These are phyloP conservation scores for Trametes pubescens DNA, from an alignment of 1,284 basidiomycete species.

Conservation along the genomic window DNA sequence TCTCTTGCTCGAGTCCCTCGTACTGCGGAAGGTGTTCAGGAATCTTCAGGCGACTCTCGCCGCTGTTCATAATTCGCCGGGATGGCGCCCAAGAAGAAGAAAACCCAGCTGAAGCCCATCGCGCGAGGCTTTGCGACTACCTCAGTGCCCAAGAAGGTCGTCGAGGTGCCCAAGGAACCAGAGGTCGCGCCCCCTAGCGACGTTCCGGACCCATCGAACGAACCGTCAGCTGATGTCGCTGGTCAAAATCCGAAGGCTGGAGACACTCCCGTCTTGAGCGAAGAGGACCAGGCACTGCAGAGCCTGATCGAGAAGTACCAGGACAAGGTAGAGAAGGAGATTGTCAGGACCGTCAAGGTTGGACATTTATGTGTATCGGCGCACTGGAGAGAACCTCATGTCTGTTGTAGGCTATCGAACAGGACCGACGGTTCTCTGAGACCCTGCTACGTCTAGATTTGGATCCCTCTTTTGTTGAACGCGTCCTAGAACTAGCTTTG, in stretches of 20 bases:
- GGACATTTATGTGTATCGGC: constrained; percentile 17
- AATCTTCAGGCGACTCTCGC: constrained; percentile 19
- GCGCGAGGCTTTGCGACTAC: constrained; percentile 86
- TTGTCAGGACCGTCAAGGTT: constrained; percentile 71
- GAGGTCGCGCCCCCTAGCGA: constrained; percentile 21
- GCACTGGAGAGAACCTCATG: background rate
- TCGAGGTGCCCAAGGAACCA: constrained; percentile 42
- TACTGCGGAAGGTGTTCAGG: background rate
- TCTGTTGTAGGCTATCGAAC: constrained; percentile 76
- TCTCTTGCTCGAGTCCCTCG: constrained; percentile 3
- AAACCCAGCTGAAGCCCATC: constrained; percentile 81
- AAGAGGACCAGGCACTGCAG: constrained; percentile 61
- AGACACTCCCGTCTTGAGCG: constrained; percentile 17
- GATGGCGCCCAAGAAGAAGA: constrained; percentile 88
- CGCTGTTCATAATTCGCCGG: constrained; percentile 20
- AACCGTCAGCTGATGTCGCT: constrained; percentile 2
- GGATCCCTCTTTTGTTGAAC: constrained; percentile 65
- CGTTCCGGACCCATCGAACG: constrained; percentile 6
- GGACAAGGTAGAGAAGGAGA: constrained; percentile 91
- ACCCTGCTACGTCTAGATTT: constrained; percentile 73
- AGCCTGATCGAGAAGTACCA: constrained; percentile 82
- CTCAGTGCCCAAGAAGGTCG: constrained; percentile 85
- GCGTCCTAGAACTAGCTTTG: constrained; percentile 62
- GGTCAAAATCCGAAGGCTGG: constrained; percentile 1
- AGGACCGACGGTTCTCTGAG: constrained; percentile 81